phyloP scores from a whole-genome alignment of 2,329 filamentous ascomycete species.

The Colletotrichum endophyticum region DNA sequence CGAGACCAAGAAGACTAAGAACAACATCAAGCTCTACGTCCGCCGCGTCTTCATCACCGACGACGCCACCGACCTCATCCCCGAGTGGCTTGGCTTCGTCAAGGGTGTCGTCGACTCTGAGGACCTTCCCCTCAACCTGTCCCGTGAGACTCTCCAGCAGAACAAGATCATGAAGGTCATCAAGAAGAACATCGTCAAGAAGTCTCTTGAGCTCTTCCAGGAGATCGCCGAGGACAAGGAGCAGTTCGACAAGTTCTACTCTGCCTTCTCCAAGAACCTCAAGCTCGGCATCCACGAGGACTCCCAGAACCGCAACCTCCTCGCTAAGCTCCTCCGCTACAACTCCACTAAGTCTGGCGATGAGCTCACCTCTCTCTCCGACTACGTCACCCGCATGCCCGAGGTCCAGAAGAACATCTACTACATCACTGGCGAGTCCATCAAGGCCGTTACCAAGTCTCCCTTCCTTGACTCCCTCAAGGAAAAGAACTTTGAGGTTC shows the following conservation, averaged over 20 bases:
- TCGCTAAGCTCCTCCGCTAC: conserved; percentile 99
- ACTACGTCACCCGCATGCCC: conserved; percentile 99
- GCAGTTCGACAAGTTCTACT: conserved; percentile 99
- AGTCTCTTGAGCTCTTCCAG: conserved; percentile 98
- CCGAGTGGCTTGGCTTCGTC: conserved; percentile 99
- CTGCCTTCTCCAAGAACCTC: conserved; percentile 99
- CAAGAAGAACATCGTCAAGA: conserved; percentile 99
- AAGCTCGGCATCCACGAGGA: conserved; percentile 99
- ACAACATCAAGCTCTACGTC: conserved; percentile 99
- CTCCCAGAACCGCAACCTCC: conserved; percentile 88
- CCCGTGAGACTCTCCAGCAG: conserved; percentile 99
- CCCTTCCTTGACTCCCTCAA: conserved; percentile 99
- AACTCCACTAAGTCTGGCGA: conserved; percentile 99
- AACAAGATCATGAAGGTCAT: conserved; percentile 99
- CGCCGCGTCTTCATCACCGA: conserved; percentile 99
- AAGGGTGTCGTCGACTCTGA: conserved; percentile 99
- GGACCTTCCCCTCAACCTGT: conserved; percentile 98
- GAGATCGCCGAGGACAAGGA: conserved; percentile 99
- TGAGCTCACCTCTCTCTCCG: conserved; percentile 89
- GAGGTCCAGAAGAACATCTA: conserved; percentile 99
- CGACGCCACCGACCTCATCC: conserved; percentile 97
- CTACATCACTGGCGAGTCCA: conserved; percentile 99
- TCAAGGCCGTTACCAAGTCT: conserved; percentile 97
- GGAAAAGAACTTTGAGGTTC: conserved; percentile 99
- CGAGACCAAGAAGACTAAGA: conserved; percentile 99